Evolutionary conservation across 768 basidiomycete species (phyloP).

Genomic region (Tylopilus vinaceipallidus): DNA sequence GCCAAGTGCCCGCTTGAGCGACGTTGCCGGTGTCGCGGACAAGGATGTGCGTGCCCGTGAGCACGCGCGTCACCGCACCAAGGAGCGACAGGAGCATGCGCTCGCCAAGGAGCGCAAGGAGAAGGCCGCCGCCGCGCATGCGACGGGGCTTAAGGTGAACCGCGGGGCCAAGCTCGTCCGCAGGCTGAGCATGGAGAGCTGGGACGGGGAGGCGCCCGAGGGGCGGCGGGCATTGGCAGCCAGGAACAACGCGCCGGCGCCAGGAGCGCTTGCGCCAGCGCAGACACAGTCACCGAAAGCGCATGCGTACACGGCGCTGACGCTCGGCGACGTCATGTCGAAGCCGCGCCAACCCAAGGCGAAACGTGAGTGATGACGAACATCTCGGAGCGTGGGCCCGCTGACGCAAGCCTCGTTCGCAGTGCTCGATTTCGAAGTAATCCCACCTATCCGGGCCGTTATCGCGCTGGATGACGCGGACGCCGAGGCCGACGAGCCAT

Average conservation of each 20-base stretch:
- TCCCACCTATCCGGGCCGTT: slow-evolving; percentile 31
- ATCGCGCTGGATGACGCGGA: slow-evolving; percentile 32
- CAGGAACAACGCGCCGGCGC: too few relatives aligned
- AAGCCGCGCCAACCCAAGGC: slow-evolving; percentile 20
- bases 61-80: slow-evolving; percentile 33
- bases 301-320: slow-evolving; percentile 18
- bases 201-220: slow-evolving; percentile 26
- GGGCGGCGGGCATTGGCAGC: not conserved
- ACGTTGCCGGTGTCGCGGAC: slow-evolving; percentile 7
- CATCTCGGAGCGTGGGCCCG: not conserved
- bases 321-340: slow-evolving; percentile 29
- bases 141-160: slow-evolving; percentile 19
- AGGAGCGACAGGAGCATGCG: slow-evolving; percentile 32
- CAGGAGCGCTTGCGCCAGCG: not conserved
- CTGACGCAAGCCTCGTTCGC: not conserved
- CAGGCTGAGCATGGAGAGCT: slow-evolving; percentile 28
- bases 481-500: slow-evolving; percentile 27
- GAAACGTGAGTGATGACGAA: slow-evolving; percentile 29
- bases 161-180: slow-evolving; percentile 19
- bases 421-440: slow-evolving; percentile 31
- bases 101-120: slow-evolving; percentile 33
- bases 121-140: slow-evolving; percentile 16
- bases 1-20: slow-evolving; percentile 14
- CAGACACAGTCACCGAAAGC: not conserved
- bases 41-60: slow-evolving; percentile 34